Evolutionary conservation across 495 filamentous ascomycete genomes (phyloP), one percentile per base, ranked within the genome.

Genomic region (Aspergillus cavernicola): DNA sequence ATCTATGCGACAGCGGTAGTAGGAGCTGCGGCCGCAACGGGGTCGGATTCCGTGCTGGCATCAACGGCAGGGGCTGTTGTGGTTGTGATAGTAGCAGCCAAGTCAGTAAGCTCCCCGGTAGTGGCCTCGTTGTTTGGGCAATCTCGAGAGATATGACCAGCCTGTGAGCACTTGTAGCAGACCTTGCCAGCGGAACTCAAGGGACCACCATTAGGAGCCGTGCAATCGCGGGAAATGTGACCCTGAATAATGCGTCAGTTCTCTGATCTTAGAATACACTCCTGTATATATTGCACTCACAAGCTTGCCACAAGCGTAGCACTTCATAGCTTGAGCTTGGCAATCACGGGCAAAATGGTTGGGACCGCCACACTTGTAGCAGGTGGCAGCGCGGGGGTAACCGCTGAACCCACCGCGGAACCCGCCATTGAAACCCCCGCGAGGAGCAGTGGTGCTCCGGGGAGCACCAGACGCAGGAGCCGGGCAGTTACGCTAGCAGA

Each of bases 241-340:
- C 93, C 93, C 71, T 78, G 46, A 19, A 18, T 13, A 52, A n/a
- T 33, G n/a, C 18, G 31, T 50, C 22, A 49, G 54, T 15, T 22
- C 9, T 18, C 19, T 29, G 12, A 15, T 23, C 36, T 6, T 10
- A 41, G 23, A 42, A 20, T 19, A 28, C 13, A 51, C 15, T 9
- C 31, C 4, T 28, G 29, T 23, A 15, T 2, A 42, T 37, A 20
- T 18, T 31, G 23, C 32, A 65, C 74, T 64, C 52, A 78, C 75
- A 44, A 96, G 83, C 76, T 98, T 98, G 67, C 95, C 95, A 69
- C 95, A 99, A 57, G 95, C 92, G 70, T 97, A 99, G 82, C 95
- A 99, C 74, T 99, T 99, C 91, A 96, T 96, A 49, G 92, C 91
- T 75, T 97, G 95, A 56, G 93, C 93, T 76, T 99, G 95, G 79